These are phyloP conservation scores for Umbilicaria muhlenbergii DNA, from an alignment of 495 filamentous ascomycete genomes.

Conservation along the genomic window DNA sequence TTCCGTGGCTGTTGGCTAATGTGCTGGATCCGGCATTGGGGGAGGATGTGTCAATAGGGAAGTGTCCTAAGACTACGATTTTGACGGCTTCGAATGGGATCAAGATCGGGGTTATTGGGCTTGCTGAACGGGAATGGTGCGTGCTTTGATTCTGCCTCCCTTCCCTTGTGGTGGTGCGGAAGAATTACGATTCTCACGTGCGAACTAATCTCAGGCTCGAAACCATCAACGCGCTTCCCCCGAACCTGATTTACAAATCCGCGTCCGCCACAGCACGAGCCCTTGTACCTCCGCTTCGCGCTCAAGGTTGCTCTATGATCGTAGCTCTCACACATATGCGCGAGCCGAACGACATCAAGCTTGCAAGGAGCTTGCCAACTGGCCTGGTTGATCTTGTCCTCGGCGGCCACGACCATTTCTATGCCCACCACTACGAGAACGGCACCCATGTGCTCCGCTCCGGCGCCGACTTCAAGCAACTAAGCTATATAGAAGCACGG, in stretches of 20 bases:
- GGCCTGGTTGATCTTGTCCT: constrained; percentile 71
- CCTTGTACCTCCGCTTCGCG: constrained; percentile 51
- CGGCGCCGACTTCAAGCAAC: constrained; percentile 77
- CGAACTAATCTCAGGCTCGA: constrained; percentile 49
- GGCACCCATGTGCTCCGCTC: constrained; percentile 67
- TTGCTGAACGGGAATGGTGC: constrained; percentile 60
- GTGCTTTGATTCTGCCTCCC: constrained; percentile 1
- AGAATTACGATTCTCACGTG: not conserved
- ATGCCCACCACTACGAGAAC: constrained; percentile 59
- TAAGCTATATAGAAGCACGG: constrained; percentile 65
- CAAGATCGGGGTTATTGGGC: constrained; percentile 71
- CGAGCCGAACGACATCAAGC: constrained; percentile 71
- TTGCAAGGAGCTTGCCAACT: constrained; percentile 49
- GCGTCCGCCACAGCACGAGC: constrained; percentile 53
- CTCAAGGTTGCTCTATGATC: constrained; percentile 65
- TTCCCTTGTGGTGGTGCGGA: not conserved
- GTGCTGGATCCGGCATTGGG: constrained; percentile 66
- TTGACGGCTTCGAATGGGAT: constrained; percentile 66
- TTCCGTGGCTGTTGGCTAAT: constrained; percentile 84
- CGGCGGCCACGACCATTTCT: constrained; percentile 84
- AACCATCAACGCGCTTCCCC: constrained; percentile 74
- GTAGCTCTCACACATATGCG: constrained; percentile 72
- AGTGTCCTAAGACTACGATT: constrained; percentile 53
- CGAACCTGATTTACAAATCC: constrained; percentile 65
- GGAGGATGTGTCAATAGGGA: constrained; percentile 47